These are phyloP conservation scores for Naematelia encephala DNA, from an alignment of 768 basidiomycete species.

Conservation along the genomic window DNA sequence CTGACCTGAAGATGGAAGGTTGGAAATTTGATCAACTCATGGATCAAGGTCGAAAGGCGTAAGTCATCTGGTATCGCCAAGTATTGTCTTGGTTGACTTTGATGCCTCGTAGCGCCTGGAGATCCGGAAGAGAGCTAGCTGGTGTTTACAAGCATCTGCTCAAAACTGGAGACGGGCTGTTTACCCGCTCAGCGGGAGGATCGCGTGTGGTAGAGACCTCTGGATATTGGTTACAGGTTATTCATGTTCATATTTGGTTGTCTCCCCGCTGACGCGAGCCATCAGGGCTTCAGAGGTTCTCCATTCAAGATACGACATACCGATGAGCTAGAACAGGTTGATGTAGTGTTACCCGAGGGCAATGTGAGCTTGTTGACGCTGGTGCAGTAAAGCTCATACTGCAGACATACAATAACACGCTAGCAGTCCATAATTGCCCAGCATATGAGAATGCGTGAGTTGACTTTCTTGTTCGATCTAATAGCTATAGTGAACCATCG, in stretches of 20 bases:
- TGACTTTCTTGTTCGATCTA: not conserved
- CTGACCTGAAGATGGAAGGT: slow-evolving; percentile 31
- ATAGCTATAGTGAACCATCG: slow-evolving; percentile 16
- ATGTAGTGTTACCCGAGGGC: slow-evolving; percentile 38
- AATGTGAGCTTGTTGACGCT: slow-evolving; percentile 14
- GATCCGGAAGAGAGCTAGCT: slow-evolving; percentile 25
- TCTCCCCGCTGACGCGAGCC: too few relatives aligned
- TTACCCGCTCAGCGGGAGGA: slow-evolving; percentile 33
- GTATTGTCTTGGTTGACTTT: not conserved
- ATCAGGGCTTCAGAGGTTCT: slow-evolving; percentile 31
- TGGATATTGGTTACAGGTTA: slow-evolving; percentile 40
- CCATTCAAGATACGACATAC: slow-evolving; percentile 22
- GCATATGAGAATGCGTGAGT: slow-evolving; percentile 27
- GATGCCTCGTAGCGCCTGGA: too few relatives aligned
- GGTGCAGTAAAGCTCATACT: not conserved
- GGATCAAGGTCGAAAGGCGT: slow-evolving; percentile 42
- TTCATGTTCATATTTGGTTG: too few relatives aligned
- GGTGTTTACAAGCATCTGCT: slow-evolving; percentile 23
- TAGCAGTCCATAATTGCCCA: slow-evolving; percentile 42
- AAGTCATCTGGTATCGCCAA: too few relatives aligned
- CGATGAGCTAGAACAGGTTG: slow-evolving; percentile 15
- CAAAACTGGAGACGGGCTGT: slow-evolving; percentile 15
- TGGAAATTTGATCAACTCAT: slow-evolving; percentile 38
- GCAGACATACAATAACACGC: slow-evolving; percentile 40
- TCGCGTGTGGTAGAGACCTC: slow-evolving; percentile 35